Conservation (phyloP, 306 rosid species). For the Cicer yamashitae region DNA sequence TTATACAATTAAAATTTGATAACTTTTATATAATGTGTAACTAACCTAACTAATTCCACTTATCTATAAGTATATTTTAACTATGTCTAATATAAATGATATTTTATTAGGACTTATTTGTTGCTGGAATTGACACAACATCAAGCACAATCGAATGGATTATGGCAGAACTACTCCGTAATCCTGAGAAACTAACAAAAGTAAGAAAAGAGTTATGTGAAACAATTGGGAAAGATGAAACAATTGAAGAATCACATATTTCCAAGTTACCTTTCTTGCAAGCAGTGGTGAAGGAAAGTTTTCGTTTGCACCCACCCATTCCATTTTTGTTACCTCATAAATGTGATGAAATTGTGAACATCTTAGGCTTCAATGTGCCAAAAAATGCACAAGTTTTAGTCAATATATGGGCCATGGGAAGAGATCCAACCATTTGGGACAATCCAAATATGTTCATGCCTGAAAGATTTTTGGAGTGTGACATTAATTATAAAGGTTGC, state of each 20-base stretch:
- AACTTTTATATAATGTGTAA: no score
- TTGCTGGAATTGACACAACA: constrained; percentile 42
- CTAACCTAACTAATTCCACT: no score
- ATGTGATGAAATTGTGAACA: neutral
- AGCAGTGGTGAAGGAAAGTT: constrained; percentile 50
- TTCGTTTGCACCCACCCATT: constrained; percentile 50
- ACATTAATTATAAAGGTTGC: constrained; percentile 34
- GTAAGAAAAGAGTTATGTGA: constrained; percentile 30
- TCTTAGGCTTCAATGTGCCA: constrained; percentile 38
- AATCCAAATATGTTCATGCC: constrained; percentile 43
- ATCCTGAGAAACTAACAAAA: constrained; percentile 25
- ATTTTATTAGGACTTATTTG: constrained; percentile 18
- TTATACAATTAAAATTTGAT: no score
- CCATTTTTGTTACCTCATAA: constrained; percentile 45
- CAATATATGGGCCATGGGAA: constrained; percentile 55
- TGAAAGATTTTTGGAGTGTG: constrained; percentile 37
- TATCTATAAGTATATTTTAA: no score
- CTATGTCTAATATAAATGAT: neutral
- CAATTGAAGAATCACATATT: constrained; percentile 41
- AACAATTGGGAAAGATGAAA: neutral
- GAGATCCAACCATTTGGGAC: constrained; percentile 47
- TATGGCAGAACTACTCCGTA: constrained; percentile 23
- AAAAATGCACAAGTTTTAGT: constrained; percentile 43
- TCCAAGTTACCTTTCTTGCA: constrained; percentile 36
- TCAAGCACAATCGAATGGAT: constrained; percentile 18